Evolutionary conservation across 116 monocot species (phyloP).

Genomic region (Posidonia oceanica): DNA sequence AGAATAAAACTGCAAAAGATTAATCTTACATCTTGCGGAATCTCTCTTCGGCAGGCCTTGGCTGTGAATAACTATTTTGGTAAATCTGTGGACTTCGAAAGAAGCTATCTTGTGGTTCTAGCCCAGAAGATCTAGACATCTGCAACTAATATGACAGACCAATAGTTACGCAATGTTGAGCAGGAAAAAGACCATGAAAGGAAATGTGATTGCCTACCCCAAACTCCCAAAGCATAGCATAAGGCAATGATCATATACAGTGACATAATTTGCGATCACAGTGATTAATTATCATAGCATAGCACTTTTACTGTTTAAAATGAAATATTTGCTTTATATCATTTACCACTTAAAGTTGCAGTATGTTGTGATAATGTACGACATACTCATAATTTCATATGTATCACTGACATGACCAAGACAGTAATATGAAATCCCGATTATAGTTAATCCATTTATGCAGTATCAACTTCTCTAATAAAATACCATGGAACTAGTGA

Average conservation of each 20-base stretch:
- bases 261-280: too few relatives aligned
- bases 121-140: slow-evolving; percentile 5
- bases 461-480: not conserved
- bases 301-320: too few relatives aligned
- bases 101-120: not conserved
- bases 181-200: not conserved
- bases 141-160: not conserved
- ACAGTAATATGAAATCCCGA: too few relatives aligned
- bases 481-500: not conserved
- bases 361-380: too few relatives aligned
- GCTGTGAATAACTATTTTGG: not conserved
- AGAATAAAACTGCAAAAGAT: not conserved
- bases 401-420: too few relatives aligned
- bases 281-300: too few relatives aligned
- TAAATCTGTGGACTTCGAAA: slow-evolving; percentile 1
- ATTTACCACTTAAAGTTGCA: too few relatives aligned
- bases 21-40: slow-evolving; percentile 13
- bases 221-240: too few relatives aligned
- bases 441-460: not conserved
- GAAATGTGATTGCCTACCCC: not conserved
- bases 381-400: too few relatives aligned
- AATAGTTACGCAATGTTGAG: not conserved
- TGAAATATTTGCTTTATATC: too few relatives aligned
- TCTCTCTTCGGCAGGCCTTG: slow-evolving; percentile 2
- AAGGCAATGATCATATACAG: too few relatives aligned